Conservation (phyloP, 169 alveolate species). For the Cryptosporidium baileyi region DNA sequence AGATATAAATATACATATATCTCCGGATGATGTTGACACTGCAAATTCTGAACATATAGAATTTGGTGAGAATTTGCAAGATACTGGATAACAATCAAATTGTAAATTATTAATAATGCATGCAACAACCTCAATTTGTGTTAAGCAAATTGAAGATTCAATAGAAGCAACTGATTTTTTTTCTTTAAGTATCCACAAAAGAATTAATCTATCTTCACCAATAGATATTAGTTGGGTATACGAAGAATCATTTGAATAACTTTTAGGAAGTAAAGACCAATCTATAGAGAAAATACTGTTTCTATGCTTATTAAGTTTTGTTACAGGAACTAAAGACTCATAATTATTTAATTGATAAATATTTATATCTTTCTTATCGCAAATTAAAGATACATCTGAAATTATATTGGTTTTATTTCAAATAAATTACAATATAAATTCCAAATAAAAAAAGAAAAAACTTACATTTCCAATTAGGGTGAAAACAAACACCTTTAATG, state of each 20-base stretch:
- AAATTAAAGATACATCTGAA: conserved; percentile 12
- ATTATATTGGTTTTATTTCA: neutral
- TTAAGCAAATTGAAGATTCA: too few relatives aligned
- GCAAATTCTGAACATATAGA: conserved; percentile 25
- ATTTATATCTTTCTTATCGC: neutral
- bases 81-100: conserved; percentile 23
- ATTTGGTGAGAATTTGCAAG: conserved; percentile 8
- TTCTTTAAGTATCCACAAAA: conserved; percentile 45
- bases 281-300: conserved; percentile 11
- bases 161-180: too few relatives aligned
- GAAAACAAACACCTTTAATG: conserved; percentile 20
- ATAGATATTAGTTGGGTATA: conserved; percentile 42
- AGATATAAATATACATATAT: conserved; percentile 1
- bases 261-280: conserved; percentile 22
- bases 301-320: conserved; percentile 31
- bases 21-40: conserved; percentile 54
- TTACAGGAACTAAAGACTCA: neutral
- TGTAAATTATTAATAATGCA: neutral
- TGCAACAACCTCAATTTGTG: neutral
- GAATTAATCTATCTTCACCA: conserved; percentile 57
- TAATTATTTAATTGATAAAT: neutral
- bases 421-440: neutral
- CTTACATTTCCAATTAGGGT: conserved; percentile 64
- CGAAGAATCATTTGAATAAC: neutral
- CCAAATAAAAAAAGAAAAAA: neutral